Evolutionary conservation across 2,329 filamentous ascomycete species (phyloP).

Genomic region (Colletotrichum zoysiae): DNA sequence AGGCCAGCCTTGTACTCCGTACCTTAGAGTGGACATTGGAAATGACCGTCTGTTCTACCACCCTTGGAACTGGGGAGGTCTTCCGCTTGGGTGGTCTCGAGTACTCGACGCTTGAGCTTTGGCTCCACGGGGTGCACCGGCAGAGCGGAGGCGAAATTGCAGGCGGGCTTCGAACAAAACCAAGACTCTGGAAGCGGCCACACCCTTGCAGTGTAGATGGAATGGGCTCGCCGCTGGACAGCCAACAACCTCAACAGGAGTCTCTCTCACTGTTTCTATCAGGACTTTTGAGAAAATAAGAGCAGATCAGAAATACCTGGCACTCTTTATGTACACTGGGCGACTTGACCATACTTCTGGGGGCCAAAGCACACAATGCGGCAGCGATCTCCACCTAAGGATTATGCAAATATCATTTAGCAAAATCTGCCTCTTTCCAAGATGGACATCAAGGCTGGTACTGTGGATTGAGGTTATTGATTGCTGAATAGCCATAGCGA

Average conservation of each 20-base stretch:
- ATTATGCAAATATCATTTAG: slow-evolving; percentile 5
- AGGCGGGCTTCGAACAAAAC: neutral
- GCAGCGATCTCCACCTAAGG: neutral
- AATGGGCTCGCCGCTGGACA: neutral
- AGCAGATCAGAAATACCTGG: neutral
- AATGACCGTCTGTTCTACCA: neutral
- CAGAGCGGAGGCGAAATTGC: neutral
- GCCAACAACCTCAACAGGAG: neutral
- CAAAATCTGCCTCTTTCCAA: slow-evolving; percentile 1
- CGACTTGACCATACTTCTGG: neutral
- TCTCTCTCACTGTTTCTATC: neutral
- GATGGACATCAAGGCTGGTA: slow-evolving; percentile 4
- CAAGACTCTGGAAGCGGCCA: neutral
- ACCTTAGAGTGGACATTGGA: too few species aligned
- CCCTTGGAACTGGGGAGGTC: neutral
- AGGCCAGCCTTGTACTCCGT: too few species aligned
- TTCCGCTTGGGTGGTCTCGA: neutral
- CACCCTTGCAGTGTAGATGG: neutral
- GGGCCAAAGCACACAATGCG: neutral
- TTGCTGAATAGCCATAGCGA: neutral
- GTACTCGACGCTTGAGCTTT: neutral
- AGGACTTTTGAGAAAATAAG: neutral
- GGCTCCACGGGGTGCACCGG: neutral
- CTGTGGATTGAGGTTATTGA: neutral
- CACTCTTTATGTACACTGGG: neutral